Evolutionary conservation across 352 stramenopile genomes (phyloP).

Genomic region (Phytophthora nicotianae): DNA sequence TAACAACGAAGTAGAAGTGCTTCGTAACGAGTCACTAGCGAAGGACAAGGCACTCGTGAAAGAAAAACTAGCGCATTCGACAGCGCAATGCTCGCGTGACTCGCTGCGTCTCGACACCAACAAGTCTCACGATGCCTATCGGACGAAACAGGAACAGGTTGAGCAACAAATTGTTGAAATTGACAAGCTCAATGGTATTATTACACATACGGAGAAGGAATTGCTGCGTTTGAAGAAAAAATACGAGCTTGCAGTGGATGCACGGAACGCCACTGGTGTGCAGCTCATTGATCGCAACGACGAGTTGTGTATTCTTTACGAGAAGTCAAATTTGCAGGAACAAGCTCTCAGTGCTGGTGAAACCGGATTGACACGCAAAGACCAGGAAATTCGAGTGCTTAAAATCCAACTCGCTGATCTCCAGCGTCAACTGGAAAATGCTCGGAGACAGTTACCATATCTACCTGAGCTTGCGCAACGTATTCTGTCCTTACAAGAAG

Average conservation of each 20-base stretch:
- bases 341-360: constrained; percentile 84
- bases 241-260: constrained; percentile 90
- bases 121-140: constrained; percentile 90
- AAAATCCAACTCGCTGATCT: constrained; percentile 85
- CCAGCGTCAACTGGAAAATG: constrained; percentile 83
- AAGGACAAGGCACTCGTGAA: constrained; percentile 94
- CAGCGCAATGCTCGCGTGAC: constrained; percentile 89
- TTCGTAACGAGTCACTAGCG: constrained; percentile 91
- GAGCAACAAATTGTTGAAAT: constrained; percentile 96
- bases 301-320: constrained; percentile 95
- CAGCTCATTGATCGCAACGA: constrained; percentile 96
- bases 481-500: constrained; percentile 79
- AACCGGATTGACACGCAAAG: constrained; percentile 75
- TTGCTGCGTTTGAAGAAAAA: constrained; percentile 93
- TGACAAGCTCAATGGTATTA: constrained; percentile 94
- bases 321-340: constrained; percentile 92
- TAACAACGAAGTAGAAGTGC: constrained; percentile 94
- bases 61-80: constrained; percentile 86
- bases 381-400: constrained; percentile 81
- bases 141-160: constrained; percentile 90
- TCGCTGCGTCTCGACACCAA: constrained; percentile 91
- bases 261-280: constrained; percentile 88
- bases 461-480: constrained; percentile 82
- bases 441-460: constrained; percentile 72
- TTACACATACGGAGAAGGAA: constrained; percentile 90